Evolutionary conservation across 2,329 filamentous ascomycete genomes (phyloP), one percentile per base, ranked within the genome.

Genomic region (Pleoardoris graminearum): DNA sequence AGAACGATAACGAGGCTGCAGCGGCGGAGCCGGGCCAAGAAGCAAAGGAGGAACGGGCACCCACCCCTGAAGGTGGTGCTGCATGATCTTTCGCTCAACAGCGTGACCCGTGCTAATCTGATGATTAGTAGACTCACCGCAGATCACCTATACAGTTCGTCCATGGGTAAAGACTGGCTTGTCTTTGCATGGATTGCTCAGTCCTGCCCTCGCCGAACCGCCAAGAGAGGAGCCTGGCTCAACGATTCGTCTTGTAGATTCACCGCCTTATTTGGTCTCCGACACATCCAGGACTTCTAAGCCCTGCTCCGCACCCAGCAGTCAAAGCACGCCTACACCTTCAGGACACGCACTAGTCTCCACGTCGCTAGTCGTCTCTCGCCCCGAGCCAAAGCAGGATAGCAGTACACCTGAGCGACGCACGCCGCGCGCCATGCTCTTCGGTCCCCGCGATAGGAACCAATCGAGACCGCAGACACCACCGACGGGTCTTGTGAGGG

Each of bases 61-160:
- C 57, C 43, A 57, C 66, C 54, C 57, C 65, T 63, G 70, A 71
- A 69, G 67, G 65, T 68, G 69, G 61, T 47, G 65, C 69, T 60
- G 62, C 69, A 56, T 73, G 61, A 68, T 55, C 59, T 48, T 60
- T 43, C 37, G 32, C 51, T 52, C 37, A 57, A 45, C 48, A 11
- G 43, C 41, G 47, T 49, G 43, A 42, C 54, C 51, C 51, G 53
- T 64, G 65, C 68, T 71, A 59, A 71, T 12, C 2, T 66, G 12
- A 17, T 38, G 14, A 29, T 45, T 10, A 38, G 14, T 51, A 70
- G 67, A 60, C 37, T 35, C 61, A 30, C 57, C 58, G 7, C 57
- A 51, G 12, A 55, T 57, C 19, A 55, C 42, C 7, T 68, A 62
- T 33, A 66, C 61, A 5, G 54, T 67, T 19, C 58, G 62, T 11